A percentile compares a stretch with the other conserved stretches of the same genome.
Evolutionary conservation across 805 yeast species (phyloP).

Genomic region (Ogataea dorogensis): DNA sequence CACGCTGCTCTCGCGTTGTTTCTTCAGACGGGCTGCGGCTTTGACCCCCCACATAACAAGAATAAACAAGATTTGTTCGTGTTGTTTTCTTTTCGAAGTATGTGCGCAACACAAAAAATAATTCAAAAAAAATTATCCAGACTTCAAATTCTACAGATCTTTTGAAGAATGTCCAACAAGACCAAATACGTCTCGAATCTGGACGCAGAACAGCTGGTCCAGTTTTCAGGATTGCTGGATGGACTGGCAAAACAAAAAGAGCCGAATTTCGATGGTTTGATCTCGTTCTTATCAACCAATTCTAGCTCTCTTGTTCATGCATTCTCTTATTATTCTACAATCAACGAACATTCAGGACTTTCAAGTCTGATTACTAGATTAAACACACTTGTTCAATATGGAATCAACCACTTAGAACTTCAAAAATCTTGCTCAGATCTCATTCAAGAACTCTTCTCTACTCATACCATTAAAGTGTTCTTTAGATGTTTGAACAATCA

Average conservation of each 20-base stretch:
- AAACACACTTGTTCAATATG: conserved; percentile 34
- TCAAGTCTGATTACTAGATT: conserved; percentile 44
- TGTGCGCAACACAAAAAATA: conserved; percentile 9
- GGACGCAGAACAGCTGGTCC: conserved; percentile 15
- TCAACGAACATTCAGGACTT: conserved; percentile 52
- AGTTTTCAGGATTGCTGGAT: conserved; percentile 18
- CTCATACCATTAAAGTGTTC: conserved; percentile 56
- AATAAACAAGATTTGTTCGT: conserved; percentile 12
- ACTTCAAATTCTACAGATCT: conserved; percentile 4
- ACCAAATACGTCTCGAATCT: conserved; percentile 24
- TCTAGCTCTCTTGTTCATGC: conserved; percentile 35
- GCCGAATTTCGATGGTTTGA: conserved; percentile 28
- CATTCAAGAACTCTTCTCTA: conserved; percentile 51
- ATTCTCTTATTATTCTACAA: conserved; percentile 44
- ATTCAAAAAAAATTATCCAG: conserved; percentile 4
- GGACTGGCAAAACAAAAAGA: conserved; percentile 17
- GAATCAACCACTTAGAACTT: conserved; percentile 20
- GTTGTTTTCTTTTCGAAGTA: conserved; percentile 20
- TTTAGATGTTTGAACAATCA: conserved; percentile 63
- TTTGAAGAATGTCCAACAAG: conserved; percentile 27
- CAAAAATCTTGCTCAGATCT: conserved; percentile 36
- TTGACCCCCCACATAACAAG: conserved; percentile 32
- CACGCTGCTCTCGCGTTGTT: conserved; percentile 12
- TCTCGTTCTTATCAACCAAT: conserved; percentile 31
- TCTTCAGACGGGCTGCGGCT: conserved; percentile 21